Percentiles rank a stretch among this genome's conserved stretches.
phyloP scores from a whole-genome alignment of 148 eudicot genomes.

The Chenopodium formosanum region DNA sequence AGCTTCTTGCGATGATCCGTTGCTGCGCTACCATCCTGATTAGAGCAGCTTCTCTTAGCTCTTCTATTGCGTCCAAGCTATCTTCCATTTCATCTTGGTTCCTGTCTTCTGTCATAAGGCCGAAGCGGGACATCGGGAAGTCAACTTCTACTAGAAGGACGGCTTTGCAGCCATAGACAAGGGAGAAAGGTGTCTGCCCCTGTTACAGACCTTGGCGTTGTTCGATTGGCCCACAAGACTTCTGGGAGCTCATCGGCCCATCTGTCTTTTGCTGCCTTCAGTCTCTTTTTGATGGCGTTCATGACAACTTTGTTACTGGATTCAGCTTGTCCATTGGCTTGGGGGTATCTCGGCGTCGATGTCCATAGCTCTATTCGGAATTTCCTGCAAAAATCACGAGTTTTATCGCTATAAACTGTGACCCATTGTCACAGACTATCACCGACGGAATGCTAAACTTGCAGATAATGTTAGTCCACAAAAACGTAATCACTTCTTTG shows the following conservation, averaged over 20 bases:
- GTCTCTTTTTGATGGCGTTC: neutral
- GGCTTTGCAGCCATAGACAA: neutral
- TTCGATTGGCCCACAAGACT: neutral
- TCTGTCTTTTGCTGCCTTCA: neutral
- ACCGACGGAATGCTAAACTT: too few species aligned
- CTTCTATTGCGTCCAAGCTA: neutral
- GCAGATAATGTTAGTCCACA: too few species aligned
- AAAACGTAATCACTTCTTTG: too few species aligned
- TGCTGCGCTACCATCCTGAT: neutral
- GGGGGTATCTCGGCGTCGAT: too few species aligned
- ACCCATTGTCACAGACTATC: too few species aligned
- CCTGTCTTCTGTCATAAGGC: neutral
- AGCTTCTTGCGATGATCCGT: neutral
- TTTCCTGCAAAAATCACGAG: neutral
- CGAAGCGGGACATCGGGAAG: neutral
- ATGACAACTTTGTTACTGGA: neutral
- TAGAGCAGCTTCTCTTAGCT: too few species aligned
- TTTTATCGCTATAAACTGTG: too few species aligned
- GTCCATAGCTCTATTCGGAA: too few species aligned
- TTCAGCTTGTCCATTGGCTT: neutral
- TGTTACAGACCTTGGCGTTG: neutral
- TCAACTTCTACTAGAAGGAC: neutral
- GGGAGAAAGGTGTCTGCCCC: neutral
- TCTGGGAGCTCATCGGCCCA: neutral
- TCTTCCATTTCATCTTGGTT: neutral